Evolutionary conservation across 306 rosid genomes (phyloP).

Genomic region (Albizia julibrissin): DNA sequence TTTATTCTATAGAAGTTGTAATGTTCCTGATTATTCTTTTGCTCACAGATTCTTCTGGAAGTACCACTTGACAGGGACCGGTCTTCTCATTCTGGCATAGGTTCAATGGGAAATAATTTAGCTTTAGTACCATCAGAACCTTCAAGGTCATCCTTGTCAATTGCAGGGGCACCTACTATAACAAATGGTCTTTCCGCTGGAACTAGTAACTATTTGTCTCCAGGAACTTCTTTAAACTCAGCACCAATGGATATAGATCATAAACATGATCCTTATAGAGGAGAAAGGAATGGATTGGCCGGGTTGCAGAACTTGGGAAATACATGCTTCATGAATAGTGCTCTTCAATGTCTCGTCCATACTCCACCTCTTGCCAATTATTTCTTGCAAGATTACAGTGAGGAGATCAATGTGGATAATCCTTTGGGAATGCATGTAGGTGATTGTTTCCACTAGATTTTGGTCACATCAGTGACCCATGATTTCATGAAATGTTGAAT

Average conservation of each 20-base stretch:
- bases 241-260: constrained; percentile 64
- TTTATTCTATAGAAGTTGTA: constrained; percentile 26
- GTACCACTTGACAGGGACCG: constrained; percentile 45
- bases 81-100: constrained; percentile 53
- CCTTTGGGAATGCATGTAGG: constrained; percentile 97
- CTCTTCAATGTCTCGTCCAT: constrained; percentile 93
- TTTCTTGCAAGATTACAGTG: constrained; percentile 87
- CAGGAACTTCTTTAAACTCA: constrained; percentile 63
- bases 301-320: constrained; percentile 98
- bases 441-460: constrained; percentile 35
- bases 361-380: constrained; percentile 86
- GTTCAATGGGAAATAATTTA: constrained; percentile 80
- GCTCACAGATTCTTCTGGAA: constrained; percentile 82
- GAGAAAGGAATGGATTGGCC: constrained; percentile 83
- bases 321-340: constrained; percentile 98
- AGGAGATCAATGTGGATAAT: constrained; percentile 89
- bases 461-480: constrained; percentile 1
- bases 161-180: constrained; percentile 91
- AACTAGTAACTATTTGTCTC: constrained; percentile 51
- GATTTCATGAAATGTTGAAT: constrained; percentile 16
- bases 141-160: constrained; percentile 73
- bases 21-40: constrained; percentile 39
- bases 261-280: constrained; percentile 53
- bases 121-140: constrained; percentile 94
- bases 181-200: constrained; percentile 84